Base-by-base conservation (phyloP, 2,329 filamentous ascomycete genomes). In the Coleophoma eucalyptorum region DNA sequence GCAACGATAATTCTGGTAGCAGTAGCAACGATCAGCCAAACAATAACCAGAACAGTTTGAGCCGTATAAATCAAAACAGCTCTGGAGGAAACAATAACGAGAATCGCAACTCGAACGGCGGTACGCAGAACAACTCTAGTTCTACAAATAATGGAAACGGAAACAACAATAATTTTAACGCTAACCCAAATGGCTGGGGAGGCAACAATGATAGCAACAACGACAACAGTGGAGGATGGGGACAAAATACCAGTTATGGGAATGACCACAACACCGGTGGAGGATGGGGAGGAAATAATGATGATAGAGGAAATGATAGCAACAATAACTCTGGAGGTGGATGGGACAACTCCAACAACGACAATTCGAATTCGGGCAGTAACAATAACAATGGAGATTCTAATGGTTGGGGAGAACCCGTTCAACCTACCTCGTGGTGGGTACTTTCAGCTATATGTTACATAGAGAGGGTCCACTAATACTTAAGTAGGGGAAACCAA, bases 21-120 rank as follows among this genome's bases (percentile, higher is more conserved):
- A 21, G 19, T 43, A 40, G 37, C 19, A 38, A 38, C 5, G 21
- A 7, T 26, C 48, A 43, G 3, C n/a, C 19, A 10, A 43, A 43
- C n/a, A 32, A 3, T 3, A 43, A 43, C 19, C 10, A 2, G 11
- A 21, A 21, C 6, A 31, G 21, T 5, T 41, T 20, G 18, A 12
- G 16, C 38, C 12, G 38, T 16, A 12, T 1, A 41, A 20, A 26
- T 7, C 21, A 26, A 4, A 38, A 19, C 42, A 44, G 10, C 31
- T 44, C 42, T 1, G 20, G 42, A 26, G 42, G 43, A 15, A 41
- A 50, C 20, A 54, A 51, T 32, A 32, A 37, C n/a, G 15, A 43
- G 43, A 48, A 44, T 7, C 51, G 48, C 46, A 52, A 54, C 31
- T 49, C 48, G 31, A 50, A 50, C 37, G 54, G 56, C 34, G 40